Evolutionary conservation across 1,139 yeast species (phyloP).

Genomic region (Lodderomyces parapsilosis): DNA sequence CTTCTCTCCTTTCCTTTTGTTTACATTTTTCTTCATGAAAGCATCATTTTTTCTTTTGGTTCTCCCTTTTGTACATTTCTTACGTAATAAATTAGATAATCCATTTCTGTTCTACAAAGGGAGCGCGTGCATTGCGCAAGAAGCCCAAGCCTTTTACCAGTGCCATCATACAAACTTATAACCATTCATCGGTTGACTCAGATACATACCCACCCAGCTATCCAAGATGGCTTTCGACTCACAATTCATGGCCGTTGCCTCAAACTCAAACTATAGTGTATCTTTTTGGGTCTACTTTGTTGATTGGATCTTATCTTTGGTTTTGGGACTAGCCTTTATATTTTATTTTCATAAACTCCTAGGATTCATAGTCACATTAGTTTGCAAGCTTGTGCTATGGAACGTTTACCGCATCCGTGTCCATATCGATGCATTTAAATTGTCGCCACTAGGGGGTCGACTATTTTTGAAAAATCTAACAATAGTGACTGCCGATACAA

Average conservation of each 20-base stretch:
- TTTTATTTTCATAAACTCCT: constrained; percentile 75
- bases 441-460: constrained; percentile 82
- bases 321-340: constrained; percentile 61
- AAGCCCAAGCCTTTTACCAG: neutral
- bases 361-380: constrained; percentile 58
- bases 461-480: constrained; percentile 73
- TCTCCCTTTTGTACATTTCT: neutral
- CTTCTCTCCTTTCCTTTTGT: neutral
- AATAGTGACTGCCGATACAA: constrained; percentile 66
- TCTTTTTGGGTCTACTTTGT: constrained; percentile 82
- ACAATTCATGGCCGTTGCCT: constrained; percentile 21
- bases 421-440: constrained; percentile 67
- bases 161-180: no score
- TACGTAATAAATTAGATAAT: neutral
- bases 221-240: constrained; percentile 18
- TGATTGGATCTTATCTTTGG: constrained; percentile 73
- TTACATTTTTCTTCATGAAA: constrained; percentile 1
- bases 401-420: constrained; percentile 52
- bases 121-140: neutral
- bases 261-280: constrained; percentile 20
- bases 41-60: no score
- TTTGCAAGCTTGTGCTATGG: constrained; percentile 64
- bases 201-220: neutral
- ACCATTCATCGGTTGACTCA: no score
- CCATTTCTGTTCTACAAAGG: neutral